Evolutionary conservation across 1,284 basidiomycete genomes (phyloP), one percentile per base, ranked within the genome.

Genomic region (Fomes fomentarius): DNA sequence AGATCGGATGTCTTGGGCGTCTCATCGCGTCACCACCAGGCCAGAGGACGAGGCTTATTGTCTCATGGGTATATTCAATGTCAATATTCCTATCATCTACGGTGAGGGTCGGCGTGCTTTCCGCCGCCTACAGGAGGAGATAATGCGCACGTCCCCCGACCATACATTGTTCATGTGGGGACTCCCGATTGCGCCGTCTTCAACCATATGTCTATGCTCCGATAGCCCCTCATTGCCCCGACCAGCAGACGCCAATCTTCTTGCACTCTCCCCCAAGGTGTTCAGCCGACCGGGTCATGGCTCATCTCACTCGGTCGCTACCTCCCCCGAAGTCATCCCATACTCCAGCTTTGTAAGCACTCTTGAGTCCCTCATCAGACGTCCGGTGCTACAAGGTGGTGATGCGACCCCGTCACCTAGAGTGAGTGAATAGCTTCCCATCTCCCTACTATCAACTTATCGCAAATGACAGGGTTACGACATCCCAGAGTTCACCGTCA

Each of bases 91-190:
- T 2, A 17, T 28, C 25, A 31, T 46, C 31, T 46, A 46, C 24
- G 44, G 41, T 7, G 44, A 46, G 24, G 44, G 44, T 9, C 22
- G 41, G 4, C 25, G n/a, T 19, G 41, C 41, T n/a, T 43, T 43
- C 10, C 25, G 41, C 9, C 41, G 41, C 15, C n/a, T 43, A 10
- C 41, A 43, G 30, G 31, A 46, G 44, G 44, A 46, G 44, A 46
- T 46, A 17, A 46, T 46, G 44, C 34, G 34, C 3, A 37, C 34
- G 8, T 37, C 34, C 8, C 34, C 34, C 8, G 34, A 37, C 34
- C 34, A 37, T 17, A 37, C 34, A 6, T n/a, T 37, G 8, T 37
- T 37, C 34, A 37, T 17, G 14, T 37, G 34, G 34, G 34, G 34
- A 17, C n/a, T n/a, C 8, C n/a, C n/a, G 14, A 37, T 37, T 6